A percentile compares a stretch with the other conserved stretches of the same genome.
Evolutionary conservation across 495 filamentous ascomycete species (phyloP).

Genomic region (Xylaria longipes): DNA sequence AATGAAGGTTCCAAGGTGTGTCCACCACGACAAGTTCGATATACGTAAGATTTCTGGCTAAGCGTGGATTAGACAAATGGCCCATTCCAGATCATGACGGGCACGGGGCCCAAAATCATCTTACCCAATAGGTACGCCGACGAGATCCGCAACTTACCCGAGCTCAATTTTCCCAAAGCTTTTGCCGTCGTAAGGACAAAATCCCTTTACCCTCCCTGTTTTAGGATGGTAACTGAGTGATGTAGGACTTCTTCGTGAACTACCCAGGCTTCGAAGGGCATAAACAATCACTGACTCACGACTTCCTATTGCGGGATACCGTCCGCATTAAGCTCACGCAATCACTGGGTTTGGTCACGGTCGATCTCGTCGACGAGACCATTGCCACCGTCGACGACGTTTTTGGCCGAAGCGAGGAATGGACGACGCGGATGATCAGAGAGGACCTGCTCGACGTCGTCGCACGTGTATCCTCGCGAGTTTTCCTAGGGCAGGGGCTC

Average conservation of each 20-base stretch:
- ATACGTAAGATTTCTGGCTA: background rate
- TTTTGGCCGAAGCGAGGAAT: constrained; percentile 38
- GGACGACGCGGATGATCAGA: constrained; percentile 31
- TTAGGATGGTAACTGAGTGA: background rate
- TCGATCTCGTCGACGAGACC: constrained; percentile 54
- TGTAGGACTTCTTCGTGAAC: constrained; percentile 52
- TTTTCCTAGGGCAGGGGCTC: constrained; percentile 54
- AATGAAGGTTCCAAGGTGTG: constrained; percentile 33
- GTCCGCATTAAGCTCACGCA: constrained; percentile 57
- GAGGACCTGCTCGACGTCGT: constrained; percentile 48
- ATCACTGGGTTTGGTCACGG: constrained; percentile 49
- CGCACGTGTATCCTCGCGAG: constrained; percentile 52
- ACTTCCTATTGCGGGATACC: constrained; percentile 44
- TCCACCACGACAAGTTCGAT: background rate
- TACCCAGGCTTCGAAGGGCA: constrained; percentile 57
- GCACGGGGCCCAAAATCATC: constrained; percentile 46
- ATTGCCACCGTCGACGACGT: constrained; percentile 45
- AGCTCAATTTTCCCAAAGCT: constrained; percentile 48
- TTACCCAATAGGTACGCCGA: constrained; percentile 57
- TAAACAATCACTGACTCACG: constrained; percentile 32
- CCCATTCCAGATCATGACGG: constrained; percentile 41
- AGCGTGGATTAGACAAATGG: constrained; percentile 22
- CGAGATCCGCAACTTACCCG: constrained; percentile 54
- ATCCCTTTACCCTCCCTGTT: background rate
- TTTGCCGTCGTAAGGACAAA: constrained; percentile 44